Base-by-base conservation (phyloP, 1,284 basidiomycete genomes). In the Ganoderma boninense region DNA sequence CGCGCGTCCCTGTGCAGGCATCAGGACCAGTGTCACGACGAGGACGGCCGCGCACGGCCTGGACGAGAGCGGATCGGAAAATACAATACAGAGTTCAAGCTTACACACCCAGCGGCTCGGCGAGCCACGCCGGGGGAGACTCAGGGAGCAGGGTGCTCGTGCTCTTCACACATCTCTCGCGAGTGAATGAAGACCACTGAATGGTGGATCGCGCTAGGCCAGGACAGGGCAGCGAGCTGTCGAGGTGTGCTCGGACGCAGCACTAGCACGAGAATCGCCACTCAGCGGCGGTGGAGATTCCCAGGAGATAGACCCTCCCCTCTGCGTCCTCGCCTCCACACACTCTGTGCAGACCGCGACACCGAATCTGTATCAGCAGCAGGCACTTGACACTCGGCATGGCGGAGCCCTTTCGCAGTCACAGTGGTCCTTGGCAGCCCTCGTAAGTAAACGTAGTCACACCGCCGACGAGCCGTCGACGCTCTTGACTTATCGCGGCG, bases 211-310 rank as follows among this genome's bases (percentile, higher is more conserved):
- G 57, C 20, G 57, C 57, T 60, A 60, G 57, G 29, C 57, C 57
- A 18, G 35, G 63, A 54, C 46, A 44, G 29, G 64, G 57, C 44
- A 59, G 32, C 68, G 63, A 60, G n/a, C 40, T 26, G 62, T 52
- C 40, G 56, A 56, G 26, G 52, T 63, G 32, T 16, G 7, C 61
- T 62, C 14, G 60, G 64, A 59, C 54, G 13, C 49, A 14, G 49
- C 46, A 56, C 54, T 35, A 49, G 46, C 46, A 18, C 46, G 46
- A 49, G 46, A n/a, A 49, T 49, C 54, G 18, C 16, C 6, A 49
- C 35, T 65, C 62, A 29, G 60, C 38, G 61, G 66, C 66, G 68
- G 69, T 68, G 73, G 72, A 74, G 73, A 74, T 74, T 64, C 69
- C 60, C 40, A 43, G 73, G 70, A 74, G 73, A 74, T 74, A 70